Evolutionary conservation across 306 rosid genomes (phyloP).

Genomic region (Arachis hypogaea): DNA sequence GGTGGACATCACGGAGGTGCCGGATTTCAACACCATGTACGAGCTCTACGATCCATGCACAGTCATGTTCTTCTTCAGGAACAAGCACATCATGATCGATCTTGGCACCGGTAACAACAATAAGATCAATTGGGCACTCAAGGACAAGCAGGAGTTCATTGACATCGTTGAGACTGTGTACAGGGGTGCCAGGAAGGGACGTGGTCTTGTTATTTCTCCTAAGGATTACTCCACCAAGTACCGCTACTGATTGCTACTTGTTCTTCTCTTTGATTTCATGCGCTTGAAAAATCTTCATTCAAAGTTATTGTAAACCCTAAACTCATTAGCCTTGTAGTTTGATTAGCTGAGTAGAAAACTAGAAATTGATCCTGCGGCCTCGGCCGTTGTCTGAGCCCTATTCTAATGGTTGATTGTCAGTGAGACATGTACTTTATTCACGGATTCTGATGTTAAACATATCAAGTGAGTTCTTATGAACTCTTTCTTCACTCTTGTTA

Average conservation of each 20-base stretch:
- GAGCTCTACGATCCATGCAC: slow-evolving; percentile 92
- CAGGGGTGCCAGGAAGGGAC: slow-evolving; percentile 84
- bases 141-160: slow-evolving; percentile 96
- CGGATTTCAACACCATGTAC: slow-evolving; percentile 97
- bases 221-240: slow-evolving; percentile 81
- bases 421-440: no score
- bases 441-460: no score
- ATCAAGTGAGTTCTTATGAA: no score
- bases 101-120: slow-evolving; percentile 98
- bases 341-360: not conserved
- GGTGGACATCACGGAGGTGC: slow-evolving; percentile 95
- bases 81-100: slow-evolving; percentile 97
- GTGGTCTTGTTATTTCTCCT: slow-evolving; percentile 68
- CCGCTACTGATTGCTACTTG: slow-evolving; percentile 28
- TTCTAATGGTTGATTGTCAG: no score
- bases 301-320: no score
- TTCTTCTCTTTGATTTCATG: no score
- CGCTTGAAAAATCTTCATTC: no score
- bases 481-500: no score
- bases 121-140: slow-evolving; percentile 96
- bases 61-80: slow-evolving; percentile 93
- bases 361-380: no score
- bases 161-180: slow-evolving; percentile 85
- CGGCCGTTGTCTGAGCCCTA: no score
- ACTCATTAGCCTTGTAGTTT: not conserved